phyloP scores from a whole-genome alignment of 805 yeast species.

The Suhomyces kilbournensis region DNA sequence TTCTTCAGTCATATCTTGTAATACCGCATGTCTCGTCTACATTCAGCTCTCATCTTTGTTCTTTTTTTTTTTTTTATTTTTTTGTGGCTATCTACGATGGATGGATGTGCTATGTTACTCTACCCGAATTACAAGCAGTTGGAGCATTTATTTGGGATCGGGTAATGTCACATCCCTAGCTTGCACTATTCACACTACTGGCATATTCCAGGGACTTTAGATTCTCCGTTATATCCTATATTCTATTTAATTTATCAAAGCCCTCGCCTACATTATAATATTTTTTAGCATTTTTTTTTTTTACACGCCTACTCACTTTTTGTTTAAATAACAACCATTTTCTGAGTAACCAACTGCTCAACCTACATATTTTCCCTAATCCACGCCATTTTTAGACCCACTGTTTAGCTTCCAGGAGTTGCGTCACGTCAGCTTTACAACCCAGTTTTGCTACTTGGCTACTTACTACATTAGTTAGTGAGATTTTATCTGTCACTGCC shows the following conservation, averaged over 20 bases:
- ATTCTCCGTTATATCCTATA: neutral
- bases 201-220: neutral
- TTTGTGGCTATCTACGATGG: neutral
- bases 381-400: constrained; percentile 1
- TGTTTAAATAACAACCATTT: constrained; percentile 7
- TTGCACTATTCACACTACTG: neutral
- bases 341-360: constrained; percentile 2
- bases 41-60: neutral
- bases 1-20: neutral
- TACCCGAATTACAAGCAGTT: neutral
- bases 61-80: neutral
- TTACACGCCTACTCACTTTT: neutral
- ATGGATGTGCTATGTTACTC: neutral
- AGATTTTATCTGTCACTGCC: neutral
- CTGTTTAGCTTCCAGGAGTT: neutral
- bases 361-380: neutral
- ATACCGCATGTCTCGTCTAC: neutral
- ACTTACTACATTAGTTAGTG: neutral
- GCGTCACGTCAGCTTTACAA: constrained; percentile 1
- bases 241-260: neutral
- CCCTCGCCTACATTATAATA: neutral
- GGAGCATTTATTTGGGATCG: neutral
- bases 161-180: neutral
- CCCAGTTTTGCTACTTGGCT: neutral
- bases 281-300: neutral